phyloP scores from a whole-genome alignment of 179 eudicot genomes.

The Spergularia azorica region DNA sequence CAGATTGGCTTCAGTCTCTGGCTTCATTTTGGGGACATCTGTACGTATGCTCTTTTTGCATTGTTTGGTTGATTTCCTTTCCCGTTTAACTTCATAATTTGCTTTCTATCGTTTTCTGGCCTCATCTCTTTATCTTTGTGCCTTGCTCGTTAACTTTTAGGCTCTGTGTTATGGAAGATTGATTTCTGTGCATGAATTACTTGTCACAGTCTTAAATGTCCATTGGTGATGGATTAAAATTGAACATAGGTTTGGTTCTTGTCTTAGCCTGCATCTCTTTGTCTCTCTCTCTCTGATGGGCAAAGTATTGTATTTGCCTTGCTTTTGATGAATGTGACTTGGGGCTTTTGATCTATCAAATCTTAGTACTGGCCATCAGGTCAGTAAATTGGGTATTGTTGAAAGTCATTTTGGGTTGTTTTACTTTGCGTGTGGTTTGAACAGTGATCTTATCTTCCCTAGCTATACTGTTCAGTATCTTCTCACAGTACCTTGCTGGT shows the following conservation, averaged over 20 bases:
- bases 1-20: slow-evolving; percentile 98
- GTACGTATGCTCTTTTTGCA: slow-evolving; percentile 48
- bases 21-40: slow-evolving; percentile 99
- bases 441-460: slow-evolving; percentile 7
- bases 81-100: background rate
- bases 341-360: slow-evolving; percentile 1
- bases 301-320: slow-evolving; percentile 4
- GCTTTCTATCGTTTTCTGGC: background rate
- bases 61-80: background rate
- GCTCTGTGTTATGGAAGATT: slow-evolving; percentile 1
- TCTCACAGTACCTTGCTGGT: background rate
- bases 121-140: slow-evolving; percentile 10
- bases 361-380: background rate
- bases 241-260: slow-evolving; percentile 5
- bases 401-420: slow-evolving; percentile 7
- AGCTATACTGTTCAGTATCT: background rate
- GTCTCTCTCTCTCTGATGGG: slow-evolving; percentile 1
- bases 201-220: slow-evolving; percentile 1
- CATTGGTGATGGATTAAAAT: slow-evolving; percentile 12
- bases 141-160: slow-evolving; percentile 10
- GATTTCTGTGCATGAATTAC: slow-evolving; percentile 7
- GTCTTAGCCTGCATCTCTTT: slow-evolving; percentile 8
- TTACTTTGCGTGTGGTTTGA: slow-evolving; percentile 2
- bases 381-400: background rate
- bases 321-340: background rate